Evolutionary conservation across 306 rosid species (phyloP).

Genomic region (Comarum palustre): DNA sequence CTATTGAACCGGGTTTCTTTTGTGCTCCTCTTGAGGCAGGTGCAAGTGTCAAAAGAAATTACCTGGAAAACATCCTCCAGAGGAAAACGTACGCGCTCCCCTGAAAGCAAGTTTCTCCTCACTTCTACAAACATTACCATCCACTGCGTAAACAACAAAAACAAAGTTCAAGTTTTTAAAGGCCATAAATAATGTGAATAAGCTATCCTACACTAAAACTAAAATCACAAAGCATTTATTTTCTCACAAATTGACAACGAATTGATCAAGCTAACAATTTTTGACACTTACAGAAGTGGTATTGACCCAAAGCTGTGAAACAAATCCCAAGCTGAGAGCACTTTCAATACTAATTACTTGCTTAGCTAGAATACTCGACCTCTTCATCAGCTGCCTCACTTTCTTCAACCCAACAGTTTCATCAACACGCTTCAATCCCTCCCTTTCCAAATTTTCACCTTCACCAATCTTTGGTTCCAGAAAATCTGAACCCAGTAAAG

Average conservation of each 20-base stretch:
- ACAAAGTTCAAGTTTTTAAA: neutral
- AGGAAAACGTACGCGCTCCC: slow-evolving; percentile 81
- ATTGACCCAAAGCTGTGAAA: slow-evolving; percentile 96
- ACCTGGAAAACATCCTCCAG: slow-evolving; percentile 83
- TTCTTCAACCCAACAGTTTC: slow-evolving; percentile 44
- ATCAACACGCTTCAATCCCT: slow-evolving; percentile 30
- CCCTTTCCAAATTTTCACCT: slow-evolving; percentile 12
- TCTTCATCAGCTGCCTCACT: slow-evolving; percentile 56
- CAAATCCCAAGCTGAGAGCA: slow-evolving; percentile 83
- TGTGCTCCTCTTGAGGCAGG: slow-evolving; percentile 28
- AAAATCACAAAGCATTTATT: neutral
- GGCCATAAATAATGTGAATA: neutral
- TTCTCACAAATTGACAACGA: neutral
- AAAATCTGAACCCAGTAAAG: slow-evolving; percentile 23
- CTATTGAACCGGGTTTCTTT: neutral
- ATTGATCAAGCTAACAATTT: neutral
- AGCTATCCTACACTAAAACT: neutral
- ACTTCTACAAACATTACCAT: slow-evolving; percentile 72
- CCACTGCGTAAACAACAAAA: slow-evolving; percentile 56
- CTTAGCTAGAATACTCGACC: slow-evolving; percentile 83
- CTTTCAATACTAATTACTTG: slow-evolving; percentile 68
- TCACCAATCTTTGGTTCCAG: slow-evolving; percentile 24
- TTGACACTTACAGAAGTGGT: slow-evolving; percentile 53
- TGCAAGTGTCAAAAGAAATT: slow-evolving; percentile 27
- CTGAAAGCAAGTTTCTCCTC: slow-evolving; percentile 83